A percentile compares a stretch with the other conserved stretches of the same genome.
Conservation (phyloP, 1,284 basidiomycete species). For the Naganishia sp. region DNA sequence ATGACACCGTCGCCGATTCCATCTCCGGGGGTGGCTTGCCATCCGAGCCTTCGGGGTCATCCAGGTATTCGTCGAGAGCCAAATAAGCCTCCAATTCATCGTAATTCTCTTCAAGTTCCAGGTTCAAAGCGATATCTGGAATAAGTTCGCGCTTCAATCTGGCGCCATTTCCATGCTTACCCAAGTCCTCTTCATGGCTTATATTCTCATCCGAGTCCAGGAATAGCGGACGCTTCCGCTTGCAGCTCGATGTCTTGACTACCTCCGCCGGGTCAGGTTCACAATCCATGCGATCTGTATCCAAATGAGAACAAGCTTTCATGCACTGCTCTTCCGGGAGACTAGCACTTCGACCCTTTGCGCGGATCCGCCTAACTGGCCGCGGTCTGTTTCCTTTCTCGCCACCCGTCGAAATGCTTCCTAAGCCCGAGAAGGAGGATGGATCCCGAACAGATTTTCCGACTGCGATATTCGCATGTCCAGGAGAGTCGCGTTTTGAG, state of each 20-base stretch:
- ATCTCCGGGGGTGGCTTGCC: too few relatives aligned
- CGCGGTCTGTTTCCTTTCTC: slow-evolving; percentile 5
- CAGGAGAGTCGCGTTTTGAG: background rate
- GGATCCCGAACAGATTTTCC: too few relatives aligned
- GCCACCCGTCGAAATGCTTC: background rate
- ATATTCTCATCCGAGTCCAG: background rate
- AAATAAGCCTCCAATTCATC: background rate
- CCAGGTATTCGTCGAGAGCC: slow-evolving; percentile 6
- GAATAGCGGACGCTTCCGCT: background rate
- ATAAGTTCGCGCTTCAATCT: background rate
- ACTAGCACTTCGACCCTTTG: too few relatives aligned
- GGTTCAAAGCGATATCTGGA: background rate
- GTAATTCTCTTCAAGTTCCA: background rate
- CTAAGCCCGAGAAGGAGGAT: too few relatives aligned
- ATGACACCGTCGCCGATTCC: too few relatives aligned
- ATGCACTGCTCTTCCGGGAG: too few relatives aligned
- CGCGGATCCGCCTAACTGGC: slow-evolving; percentile 4
- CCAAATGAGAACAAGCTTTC: too few relatives aligned
- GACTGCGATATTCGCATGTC: too few relatives aligned
- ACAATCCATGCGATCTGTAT: background rate
- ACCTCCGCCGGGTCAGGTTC: background rate
- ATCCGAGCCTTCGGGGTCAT: background rate
- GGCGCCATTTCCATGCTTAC: background rate
- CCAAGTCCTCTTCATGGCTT: too few relatives aligned
- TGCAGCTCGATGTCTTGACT: background rate